phyloP scores from a whole-genome alignment of 2,329 filamentous ascomycete genomes.

The Cercospora sp. region DNA sequence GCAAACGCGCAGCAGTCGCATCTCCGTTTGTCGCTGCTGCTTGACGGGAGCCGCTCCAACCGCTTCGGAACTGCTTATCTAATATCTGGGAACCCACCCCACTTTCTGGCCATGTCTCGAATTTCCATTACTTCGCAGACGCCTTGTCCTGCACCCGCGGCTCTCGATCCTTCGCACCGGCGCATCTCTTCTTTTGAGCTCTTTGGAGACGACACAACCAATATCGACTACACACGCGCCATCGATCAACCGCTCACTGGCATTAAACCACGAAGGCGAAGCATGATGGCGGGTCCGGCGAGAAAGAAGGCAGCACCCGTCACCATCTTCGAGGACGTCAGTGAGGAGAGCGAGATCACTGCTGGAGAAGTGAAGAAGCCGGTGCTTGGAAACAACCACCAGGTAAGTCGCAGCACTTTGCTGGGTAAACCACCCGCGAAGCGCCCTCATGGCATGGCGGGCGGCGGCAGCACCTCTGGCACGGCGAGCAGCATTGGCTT shows the following conservation, averaged over 20 bases:
- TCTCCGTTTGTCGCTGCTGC: not conserved
- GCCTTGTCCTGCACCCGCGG: conserved; percentile 33
- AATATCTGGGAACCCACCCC: not conserved
- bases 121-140: conserved; percentile 25
- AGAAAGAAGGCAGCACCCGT: conserved; percentile 27
- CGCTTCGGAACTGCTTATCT: not conserved
- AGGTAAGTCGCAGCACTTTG: conserved; percentile 30
- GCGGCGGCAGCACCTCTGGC: conserved; percentile 6
- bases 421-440: conserved; percentile 34
- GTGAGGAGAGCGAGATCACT: conserved; percentile 31
- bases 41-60: not conserved
- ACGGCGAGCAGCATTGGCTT: not conserved
- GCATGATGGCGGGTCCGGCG: conserved; percentile 26
- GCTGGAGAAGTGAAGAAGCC: conserved; percentile 10
- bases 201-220: conserved; percentile 32
- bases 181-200: conserved; percentile 17
- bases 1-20: not conserved
- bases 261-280: conserved; percentile 31
- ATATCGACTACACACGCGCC: conserved; percentile 38
- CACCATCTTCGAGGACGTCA: conserved; percentile 39
- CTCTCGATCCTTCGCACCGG: conserved; percentile 21
- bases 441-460: not conserved
- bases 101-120: conserved; percentile 15
- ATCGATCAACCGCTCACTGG: conserved; percentile 33
- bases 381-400: not conserved